Conservation (phyloP, 2,329 filamentous ascomycete genomes). For the Fusarium anthophilum region DNA sequence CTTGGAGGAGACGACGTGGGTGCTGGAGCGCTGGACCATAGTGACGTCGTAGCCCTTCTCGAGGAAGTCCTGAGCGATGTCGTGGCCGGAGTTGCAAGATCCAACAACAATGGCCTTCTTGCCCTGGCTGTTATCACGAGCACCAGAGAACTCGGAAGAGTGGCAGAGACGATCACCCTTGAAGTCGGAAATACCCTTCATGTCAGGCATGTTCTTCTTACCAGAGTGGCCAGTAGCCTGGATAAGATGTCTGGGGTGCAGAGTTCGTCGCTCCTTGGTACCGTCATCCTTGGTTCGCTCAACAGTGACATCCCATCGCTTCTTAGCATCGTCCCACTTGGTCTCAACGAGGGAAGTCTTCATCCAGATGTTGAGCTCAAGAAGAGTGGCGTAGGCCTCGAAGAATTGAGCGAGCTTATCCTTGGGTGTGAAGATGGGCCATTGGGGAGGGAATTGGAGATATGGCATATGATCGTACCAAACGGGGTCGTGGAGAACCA, state of each 20-base stretch:
- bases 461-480: conserved; percentile 72
- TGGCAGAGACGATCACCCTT: conserved; percentile 69
- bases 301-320: conserved; percentile 65
- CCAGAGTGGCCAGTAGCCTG: conserved; percentile 76
- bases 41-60: conserved; percentile 74
- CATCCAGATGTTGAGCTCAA: conserved; percentile 77
- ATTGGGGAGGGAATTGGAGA: conserved; percentile 69
- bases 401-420: conserved; percentile 77
- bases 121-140: conserved; percentile 55
- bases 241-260: conserved; percentile 71
- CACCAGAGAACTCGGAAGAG: conserved; percentile 67
- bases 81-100: conserved; percentile 74
- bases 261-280: conserved; percentile 59
- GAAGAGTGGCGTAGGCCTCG: conserved; percentile 68
- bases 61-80: conserved; percentile 74
- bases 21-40: conserved; percentile 74
- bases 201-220: conserved; percentile 67
- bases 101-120: conserved; percentile 74
- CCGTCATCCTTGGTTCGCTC: conserved; percentile 60
- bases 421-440: conserved; percentile 77
- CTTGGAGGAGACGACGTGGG: conserved; percentile 68
- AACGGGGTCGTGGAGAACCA: conserved; percentile 75
- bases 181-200: conserved; percentile 68
- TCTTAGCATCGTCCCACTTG: conserved; percentile 59
- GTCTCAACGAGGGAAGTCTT: conserved; percentile 58